Percentiles rank a stretch among this genome's conserved stretches.
Evolutionary conservation across 2,329 filamentous ascomycete genomes (phyloP).

Genomic region (Fusarium solani-melongenae): DNA sequence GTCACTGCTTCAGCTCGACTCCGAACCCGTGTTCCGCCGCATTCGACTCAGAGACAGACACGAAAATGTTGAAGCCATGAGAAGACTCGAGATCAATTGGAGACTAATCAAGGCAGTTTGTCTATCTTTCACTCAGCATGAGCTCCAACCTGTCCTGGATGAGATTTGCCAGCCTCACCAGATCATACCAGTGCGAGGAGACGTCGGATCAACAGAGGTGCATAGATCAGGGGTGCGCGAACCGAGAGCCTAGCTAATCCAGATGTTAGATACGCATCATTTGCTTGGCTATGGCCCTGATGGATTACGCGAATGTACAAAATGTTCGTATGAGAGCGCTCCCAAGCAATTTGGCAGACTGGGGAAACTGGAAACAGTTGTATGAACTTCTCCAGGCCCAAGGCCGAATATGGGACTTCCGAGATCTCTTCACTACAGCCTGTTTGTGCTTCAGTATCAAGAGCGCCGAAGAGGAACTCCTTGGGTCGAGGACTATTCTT

Average conservation of each 20-base stretch:
- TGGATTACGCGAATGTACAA: accelerated
- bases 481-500: not conserved
- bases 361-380: not conserved
- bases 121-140: not conserved
- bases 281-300: not conserved
- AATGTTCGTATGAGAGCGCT: accelerated
- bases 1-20: accelerated
- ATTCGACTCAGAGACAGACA: not conserved
- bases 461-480: not conserved
- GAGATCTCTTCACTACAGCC: not conserved
- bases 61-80: not conserved
- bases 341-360: not conserved
- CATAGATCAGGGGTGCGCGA: accelerated
- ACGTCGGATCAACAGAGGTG: not conserved
- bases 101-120: not conserved
- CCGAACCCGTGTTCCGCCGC: not conserved
- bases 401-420: not conserved
- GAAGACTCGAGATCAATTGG: not conserved
- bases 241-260: not conserved
- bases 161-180: not conserved
- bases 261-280: not conserved
- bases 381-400: not conserved
- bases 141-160: not conserved
- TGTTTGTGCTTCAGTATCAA: not conserved
- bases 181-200: not conserved